These are phyloP conservation scores for Nicotiana sylvestris DNA, from an alignment of 257 asterid species.

Conservation along the genomic window DNA sequence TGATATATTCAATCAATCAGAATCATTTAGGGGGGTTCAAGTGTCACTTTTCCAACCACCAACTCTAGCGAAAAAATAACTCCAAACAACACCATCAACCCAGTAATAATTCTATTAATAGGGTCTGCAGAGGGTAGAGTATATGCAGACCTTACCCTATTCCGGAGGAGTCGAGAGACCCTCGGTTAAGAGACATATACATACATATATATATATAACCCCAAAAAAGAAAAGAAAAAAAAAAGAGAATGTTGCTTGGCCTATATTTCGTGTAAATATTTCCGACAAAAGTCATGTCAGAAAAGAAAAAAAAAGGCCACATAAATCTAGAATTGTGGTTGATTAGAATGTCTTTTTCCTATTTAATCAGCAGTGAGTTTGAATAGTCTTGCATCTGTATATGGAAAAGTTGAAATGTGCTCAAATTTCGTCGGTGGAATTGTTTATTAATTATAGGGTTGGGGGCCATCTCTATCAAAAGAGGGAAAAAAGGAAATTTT, in stretches of 20 bases:
- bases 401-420: too few relatives aligned
- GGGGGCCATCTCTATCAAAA: not conserved
- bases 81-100: too few relatives aligned
- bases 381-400: not conserved
- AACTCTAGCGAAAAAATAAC: not conserved
- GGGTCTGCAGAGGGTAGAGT: too few relatives aligned
- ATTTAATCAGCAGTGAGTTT: not conserved
- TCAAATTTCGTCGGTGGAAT: constrained; percentile 32
- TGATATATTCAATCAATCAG: not conserved
- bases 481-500: not conserved
- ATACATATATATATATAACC: too few relatives aligned
- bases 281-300: not conserved
- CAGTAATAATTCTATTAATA: too few relatives aligned
- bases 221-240: not conserved
- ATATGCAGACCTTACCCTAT: too few relatives aligned
- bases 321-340: not conserved
- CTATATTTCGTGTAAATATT: not conserved
- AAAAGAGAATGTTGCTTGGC: not conserved
- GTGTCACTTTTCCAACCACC: not conserved
- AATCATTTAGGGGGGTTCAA: not conserved
- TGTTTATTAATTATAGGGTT: too few relatives aligned
- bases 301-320: not conserved
- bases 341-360: not conserved
- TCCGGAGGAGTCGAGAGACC: too few relatives aligned
- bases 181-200: too few relatives aligned